Percentiles rank a stretch among this genome's conserved stretches.
Evolutionary conservation across 805 yeast species (phyloP).

Genomic region (Cyberlindnera mycetangii): DNA sequence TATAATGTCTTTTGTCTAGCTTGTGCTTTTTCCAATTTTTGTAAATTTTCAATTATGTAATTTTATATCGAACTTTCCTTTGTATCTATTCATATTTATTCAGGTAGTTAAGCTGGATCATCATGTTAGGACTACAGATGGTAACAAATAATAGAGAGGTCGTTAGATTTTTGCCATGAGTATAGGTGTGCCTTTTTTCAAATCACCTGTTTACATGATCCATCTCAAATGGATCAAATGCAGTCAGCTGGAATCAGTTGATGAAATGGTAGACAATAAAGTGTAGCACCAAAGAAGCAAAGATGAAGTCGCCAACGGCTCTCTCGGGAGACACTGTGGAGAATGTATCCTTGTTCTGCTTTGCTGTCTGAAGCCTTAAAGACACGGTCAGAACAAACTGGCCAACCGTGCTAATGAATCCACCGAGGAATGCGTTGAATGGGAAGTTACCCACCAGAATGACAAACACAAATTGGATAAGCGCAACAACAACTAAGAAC

Average conservation of each 20-base stretch:
- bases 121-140: no score
- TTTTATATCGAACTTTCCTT: background rate
- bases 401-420: slow-evolving; percentile 88
- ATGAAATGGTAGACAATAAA: slow-evolving; percentile 89
- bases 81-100: background rate
- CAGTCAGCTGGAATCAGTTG: slow-evolving; percentile 44
- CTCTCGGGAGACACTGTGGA: slow-evolving; percentile 44
- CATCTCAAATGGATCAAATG: background rate
- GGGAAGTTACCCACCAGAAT: slow-evolving; percentile 85
- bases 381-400: slow-evolving; percentile 89
- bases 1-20: background rate
- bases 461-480: slow-evolving; percentile 76
- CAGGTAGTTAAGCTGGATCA: no score
- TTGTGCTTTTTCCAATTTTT: background rate
- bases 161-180: slow-evolving; percentile 1
- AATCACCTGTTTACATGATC: background rate
- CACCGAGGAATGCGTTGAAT: slow-evolving; percentile 94
- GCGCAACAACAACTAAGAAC: slow-evolving; percentile 72
- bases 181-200: background rate
- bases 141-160: background rate
- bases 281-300: slow-evolving; percentile 86
- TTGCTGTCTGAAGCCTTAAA: slow-evolving; percentile 68
- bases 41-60: background rate
- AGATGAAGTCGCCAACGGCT: slow-evolving; percentile 83
- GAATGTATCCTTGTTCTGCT: slow-evolving; percentile 38